phyloP scores from a whole-genome alignment of 495 filamentous ascomycete genomes.

The Pyronema domesticum region DNA sequence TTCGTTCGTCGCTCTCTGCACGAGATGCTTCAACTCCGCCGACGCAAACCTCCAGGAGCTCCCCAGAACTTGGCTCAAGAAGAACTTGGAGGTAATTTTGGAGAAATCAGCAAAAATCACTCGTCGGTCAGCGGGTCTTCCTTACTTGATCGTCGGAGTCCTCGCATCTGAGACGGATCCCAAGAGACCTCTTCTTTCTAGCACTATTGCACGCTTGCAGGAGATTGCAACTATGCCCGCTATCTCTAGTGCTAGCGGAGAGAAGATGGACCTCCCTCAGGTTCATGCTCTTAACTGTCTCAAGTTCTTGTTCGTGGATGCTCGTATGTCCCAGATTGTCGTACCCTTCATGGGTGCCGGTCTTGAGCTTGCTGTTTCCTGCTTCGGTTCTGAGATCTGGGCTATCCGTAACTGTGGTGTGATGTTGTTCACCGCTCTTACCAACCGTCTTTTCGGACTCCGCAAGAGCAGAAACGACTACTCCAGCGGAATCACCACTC shows the following conservation, averaged over 20 bases:
- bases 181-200: slow-evolving; percentile 31
- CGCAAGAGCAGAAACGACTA: slow-evolving; percentile 35
- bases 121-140: slow-evolving; percentile 78
- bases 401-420: slow-evolving; percentile 83
- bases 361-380: slow-evolving; percentile 54
- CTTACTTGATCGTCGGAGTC: slow-evolving; percentile 63
- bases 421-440: slow-evolving; percentile 67
- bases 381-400: slow-evolving; percentile 56
- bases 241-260: slow-evolving; percentile 23
- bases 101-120: slow-evolving; percentile 38
- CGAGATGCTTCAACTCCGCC: slow-evolving; percentile 35
- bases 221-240: slow-evolving; percentile 40
- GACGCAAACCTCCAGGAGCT: slow-evolving; percentile 30
- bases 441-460: slow-evolving; percentile 56
- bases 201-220: slow-evolving; percentile 24
- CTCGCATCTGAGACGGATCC: slow-evolving; percentile 41
- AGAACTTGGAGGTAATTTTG: slow-evolving; percentile 5
- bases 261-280: slow-evolving; percentile 55
- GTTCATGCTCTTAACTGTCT: slow-evolving; percentile 88
- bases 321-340: slow-evolving; percentile 42
- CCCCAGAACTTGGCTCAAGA: slow-evolving; percentile 21
- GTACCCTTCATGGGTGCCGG: slow-evolving; percentile 53
- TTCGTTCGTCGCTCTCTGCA: slow-evolving; percentile 66
- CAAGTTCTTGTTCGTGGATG: slow-evolving; percentile 69
- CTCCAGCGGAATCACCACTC: slow-evolving; percentile 33